Evolutionary conservation across 164 flowering plant species (phyloP), one percentile per base, ranked within the genome.

Genomic region (Magnolia sinica): DNA sequence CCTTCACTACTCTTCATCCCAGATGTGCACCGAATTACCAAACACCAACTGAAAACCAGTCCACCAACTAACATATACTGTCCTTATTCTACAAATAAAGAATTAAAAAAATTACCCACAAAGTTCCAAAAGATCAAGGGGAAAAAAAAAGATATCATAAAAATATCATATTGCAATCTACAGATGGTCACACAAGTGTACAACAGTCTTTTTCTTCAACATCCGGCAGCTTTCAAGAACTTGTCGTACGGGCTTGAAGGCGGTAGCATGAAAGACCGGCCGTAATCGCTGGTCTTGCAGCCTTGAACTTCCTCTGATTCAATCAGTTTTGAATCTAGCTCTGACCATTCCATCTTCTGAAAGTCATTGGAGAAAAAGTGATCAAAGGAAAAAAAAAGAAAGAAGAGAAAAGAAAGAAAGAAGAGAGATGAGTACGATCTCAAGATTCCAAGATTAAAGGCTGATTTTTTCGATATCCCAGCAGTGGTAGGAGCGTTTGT

Each of bases 231-330:
- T 86, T 92, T 92, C 81, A 94, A 81, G 86, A 94, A 94, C 72
- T 92, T 94, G 86, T 94, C 98, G 19, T 90, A 94, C 1, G 98
- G 98, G 78, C 98, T 94, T 50, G 98, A 85, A 79, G 98, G 94
- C 5, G 98, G 98, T 78, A 94, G 72, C 76, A 88, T 82, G 80
- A 94, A 92, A 64, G 93, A 90, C 64, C 83, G 82, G 9, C 76
- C 85, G 45, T 79, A 83, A 72, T 88, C 92, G 0, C 59, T 83
- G 4, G 88, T 78, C 69, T 79, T 81, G 64, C 11, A 76, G 5
- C 68, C 70, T 80, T 24, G 78, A 51, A 77, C 68, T 76, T 80
- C 76, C 31, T 85, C 87, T 37, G n/a, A 49, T 37, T 70, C 78
- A 19, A 68, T 27, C 63, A 72, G 29, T 76, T 77, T 81, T 2